These are phyloP conservation scores for Psilocybe cubensis DNA, from an alignment of 768 basidiomycete genomes.

Conservation along the genomic window DNA sequence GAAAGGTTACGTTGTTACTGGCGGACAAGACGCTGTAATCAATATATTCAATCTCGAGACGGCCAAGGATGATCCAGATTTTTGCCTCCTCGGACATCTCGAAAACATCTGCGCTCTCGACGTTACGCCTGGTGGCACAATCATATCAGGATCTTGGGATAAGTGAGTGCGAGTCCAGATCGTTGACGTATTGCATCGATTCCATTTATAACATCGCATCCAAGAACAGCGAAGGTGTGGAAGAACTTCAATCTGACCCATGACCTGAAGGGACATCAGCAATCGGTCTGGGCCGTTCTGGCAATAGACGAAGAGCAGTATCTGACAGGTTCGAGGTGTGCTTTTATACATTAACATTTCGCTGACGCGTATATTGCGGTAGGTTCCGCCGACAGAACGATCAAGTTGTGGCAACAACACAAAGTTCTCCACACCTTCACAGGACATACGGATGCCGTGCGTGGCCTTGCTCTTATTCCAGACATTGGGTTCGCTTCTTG, in stretches of 20 bases:
- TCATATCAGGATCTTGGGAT: constrained; percentile 98
- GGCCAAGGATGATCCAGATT: constrained; percentile 72
- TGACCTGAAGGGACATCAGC: constrained; percentile 83
- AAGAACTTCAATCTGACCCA: constrained; percentile 71
- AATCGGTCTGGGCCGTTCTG: constrained; percentile 94
- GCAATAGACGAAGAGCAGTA: constrained; percentile 76
- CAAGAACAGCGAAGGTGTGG: constrained; percentile 91
- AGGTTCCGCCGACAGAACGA: constrained; percentile 96
- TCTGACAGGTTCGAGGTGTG: constrained; percentile 68
- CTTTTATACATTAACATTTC: not conserved
- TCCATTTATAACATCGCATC: not conserved
- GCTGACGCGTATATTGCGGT: constrained; percentile 4
- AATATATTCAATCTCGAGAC: constrained; percentile 73
- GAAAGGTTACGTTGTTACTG: constrained; percentile 83
- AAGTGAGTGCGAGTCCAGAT: constrained; percentile 52
- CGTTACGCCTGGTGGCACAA: constrained; percentile 66
- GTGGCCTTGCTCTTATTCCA: constrained; percentile 78
- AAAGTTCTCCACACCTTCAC: constrained; percentile 75
- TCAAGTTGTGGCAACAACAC: constrained; percentile 85
- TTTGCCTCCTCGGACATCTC: constrained; percentile 85
- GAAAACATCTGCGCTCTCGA: constrained; percentile 90
- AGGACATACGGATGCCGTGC: constrained; percentile 92
- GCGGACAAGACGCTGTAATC: constrained; percentile 88
- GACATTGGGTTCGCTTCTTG: constrained; percentile 95
- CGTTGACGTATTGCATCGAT: constrained; percentile 5